Evolutionary conservation across 768 basidiomycete genomes (phyloP).

Genomic region (Lactarius hatsudake): DNA sequence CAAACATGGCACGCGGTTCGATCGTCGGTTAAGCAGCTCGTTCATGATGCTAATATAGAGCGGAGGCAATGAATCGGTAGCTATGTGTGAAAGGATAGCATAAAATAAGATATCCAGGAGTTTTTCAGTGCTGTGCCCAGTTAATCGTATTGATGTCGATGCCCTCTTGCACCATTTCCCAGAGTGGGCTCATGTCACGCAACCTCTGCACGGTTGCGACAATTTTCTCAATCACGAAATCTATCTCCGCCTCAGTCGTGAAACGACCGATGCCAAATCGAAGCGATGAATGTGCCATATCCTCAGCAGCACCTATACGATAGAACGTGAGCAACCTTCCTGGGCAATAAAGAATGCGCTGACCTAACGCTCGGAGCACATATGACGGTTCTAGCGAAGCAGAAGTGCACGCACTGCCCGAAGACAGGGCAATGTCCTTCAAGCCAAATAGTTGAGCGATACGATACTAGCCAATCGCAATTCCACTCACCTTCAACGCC

Average conservation of each 20-base stretch:
- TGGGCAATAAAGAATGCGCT: slow-evolving; percentile 23
- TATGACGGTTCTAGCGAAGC: slow-evolving; percentile 98
- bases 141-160: slow-evolving; percentile 94
- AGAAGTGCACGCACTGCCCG: slow-evolving; percentile 97
- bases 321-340: slow-evolving; percentile 12
- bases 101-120: background rate
- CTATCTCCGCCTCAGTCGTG: slow-evolving; percentile 95
- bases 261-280: slow-evolving; percentile 98
- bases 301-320: slow-evolving; percentile 81
- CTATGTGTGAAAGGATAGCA: background rate
- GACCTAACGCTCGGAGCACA: slow-evolving; percentile 91
- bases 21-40: background rate
- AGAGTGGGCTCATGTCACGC: slow-evolving; percentile 96
- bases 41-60: background rate
- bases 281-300: slow-evolving; percentile 98
- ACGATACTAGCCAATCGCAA: background rate
- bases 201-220: slow-evolving; percentile 82
- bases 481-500: slow-evolving; percentile 79
- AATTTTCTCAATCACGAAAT: slow-evolving; percentile 88
- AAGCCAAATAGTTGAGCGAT: slow-evolving; percentile 1
- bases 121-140: slow-evolving; percentile 70
- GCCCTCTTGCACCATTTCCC: slow-evolving; percentile 99
- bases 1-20: slow-evolving; percentile 23
- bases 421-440: slow-evolving; percentile 94
- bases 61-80: background rate